Conservation (phyloP, 257 asterid species). For the Euphrasia confusa region DNA sequence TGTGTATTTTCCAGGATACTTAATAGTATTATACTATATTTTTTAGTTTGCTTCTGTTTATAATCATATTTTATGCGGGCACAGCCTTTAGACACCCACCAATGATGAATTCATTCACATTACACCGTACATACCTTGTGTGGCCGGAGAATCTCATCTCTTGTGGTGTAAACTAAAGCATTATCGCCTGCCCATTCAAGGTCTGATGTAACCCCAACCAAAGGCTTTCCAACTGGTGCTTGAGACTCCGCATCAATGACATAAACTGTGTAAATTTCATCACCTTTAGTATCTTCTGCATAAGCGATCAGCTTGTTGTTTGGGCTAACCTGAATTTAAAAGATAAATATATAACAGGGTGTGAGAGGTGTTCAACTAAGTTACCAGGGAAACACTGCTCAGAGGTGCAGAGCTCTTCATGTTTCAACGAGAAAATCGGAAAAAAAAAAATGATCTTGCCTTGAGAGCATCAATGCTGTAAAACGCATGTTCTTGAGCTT, state of each 20-base stretch:
- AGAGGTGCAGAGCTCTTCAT: neutral
- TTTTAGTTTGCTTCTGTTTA: neutral
- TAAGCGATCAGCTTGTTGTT: conserved; percentile 77
- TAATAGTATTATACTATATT: too few species aligned
- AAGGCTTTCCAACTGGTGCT: conserved; percentile 60
- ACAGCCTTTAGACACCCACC: conserved; percentile 2
- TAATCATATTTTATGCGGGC: conserved; percentile 4
- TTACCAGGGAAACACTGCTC: conserved; percentile 7
- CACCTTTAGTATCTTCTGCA: conserved; percentile 92
- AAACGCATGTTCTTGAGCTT: conserved; percentile 61
- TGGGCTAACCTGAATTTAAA: conserved; percentile 65
- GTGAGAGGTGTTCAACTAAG: conserved; percentile 8
- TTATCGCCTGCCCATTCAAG: conserved; percentile 87
- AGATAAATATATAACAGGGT: neutral
- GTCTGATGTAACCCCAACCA: conserved; percentile 57
- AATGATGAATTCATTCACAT: conserved; percentile 8
- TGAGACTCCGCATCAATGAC: conserved; percentile 77
- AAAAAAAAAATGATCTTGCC: conserved; percentile 35
- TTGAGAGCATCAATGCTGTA: conserved; percentile 67
- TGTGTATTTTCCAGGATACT: too few species aligned
- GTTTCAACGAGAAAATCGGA: neutral
- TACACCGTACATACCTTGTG: conserved; percentile 59
- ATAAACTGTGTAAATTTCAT: conserved; percentile 75
- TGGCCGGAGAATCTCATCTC: conserved; percentile 87
- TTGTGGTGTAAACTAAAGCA: conserved; percentile 74